A percentile compares a stretch with the other conserved stretches of the same genome.
Evolutionary conservation across 2,329 filamentous ascomycete genomes (phyloP).

Genomic region (Cytospora chrysosperma): DNA sequence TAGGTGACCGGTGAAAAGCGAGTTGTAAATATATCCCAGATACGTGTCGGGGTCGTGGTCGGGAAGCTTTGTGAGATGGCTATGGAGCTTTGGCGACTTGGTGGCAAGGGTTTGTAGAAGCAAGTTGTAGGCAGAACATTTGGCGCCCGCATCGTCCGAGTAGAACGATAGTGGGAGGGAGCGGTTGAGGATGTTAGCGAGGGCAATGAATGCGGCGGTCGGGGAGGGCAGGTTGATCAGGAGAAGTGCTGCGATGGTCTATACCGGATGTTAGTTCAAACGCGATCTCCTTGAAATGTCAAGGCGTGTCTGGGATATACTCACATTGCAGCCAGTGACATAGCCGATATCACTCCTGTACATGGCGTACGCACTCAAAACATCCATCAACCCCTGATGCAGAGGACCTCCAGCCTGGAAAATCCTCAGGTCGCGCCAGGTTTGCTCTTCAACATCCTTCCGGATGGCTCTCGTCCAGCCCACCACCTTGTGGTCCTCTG

Average conservation of each 20-base stretch:
- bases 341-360: conserved; percentile 82
- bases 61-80: conserved; percentile 57
- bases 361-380: conserved; percentile 76
- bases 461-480: conserved; percentile 64
- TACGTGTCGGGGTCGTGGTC: conserved; percentile 52
- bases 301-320: conserved; percentile 35
- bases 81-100: conserved; percentile 63
- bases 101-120: conserved; percentile 64
- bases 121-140: conserved; percentile 66
- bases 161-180: conserved; percentile 74
- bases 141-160: conserved; percentile 66
- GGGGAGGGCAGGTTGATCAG: conserved; percentile 68
- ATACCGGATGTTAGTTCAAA: conserved; percentile 24
- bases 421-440: conserved; percentile 71
- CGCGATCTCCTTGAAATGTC: neutral
- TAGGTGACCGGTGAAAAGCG: conserved; percentile 62
- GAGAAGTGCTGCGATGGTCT: conserved; percentile 72
- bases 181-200: conserved; percentile 77
- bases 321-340: conserved; percentile 70
- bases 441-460: conserved; percentile 60
- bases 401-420: conserved; percentile 67
- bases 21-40: conserved; percentile 60
- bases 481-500: conserved; percentile 55
- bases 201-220: conserved; percentile 64
- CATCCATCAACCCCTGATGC: conserved; percentile 66